Base-by-base conservation (phyloP, 257 asterid species). In the Nicotiana benthamiana region DNA sequence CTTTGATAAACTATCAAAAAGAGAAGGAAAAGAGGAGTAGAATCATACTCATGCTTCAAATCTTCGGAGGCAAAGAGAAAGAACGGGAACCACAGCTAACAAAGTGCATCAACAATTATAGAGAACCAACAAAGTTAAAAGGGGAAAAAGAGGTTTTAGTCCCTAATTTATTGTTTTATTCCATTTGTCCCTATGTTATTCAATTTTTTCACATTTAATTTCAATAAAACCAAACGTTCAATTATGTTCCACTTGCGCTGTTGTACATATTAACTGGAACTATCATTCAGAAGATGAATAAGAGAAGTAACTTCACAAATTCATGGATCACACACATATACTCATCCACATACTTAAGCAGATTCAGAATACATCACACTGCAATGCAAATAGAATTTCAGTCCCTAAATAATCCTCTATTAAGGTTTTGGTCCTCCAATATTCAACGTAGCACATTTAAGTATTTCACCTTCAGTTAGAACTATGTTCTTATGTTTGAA, bases 271-370 rank as follows among this genome's bases (percentile, higher is more conserved):
- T 40, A 46, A 70, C 57, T 43, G 77, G 36, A 72, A 72, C 36
- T 13, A 72, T 48, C 60, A 72, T 72, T 72, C 59, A 72, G 78
- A 24, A 72, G 78, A 72, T 46, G 48, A 24, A 72, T 48, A 72
- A 51, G 61, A 72, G n/a, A 72, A 16, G 78, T 72, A 48, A 24
- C 24, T 24, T 24, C 78, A 46, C 26, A 46, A 43, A 48, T 24
- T 72, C 61, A 72, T 24, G 43, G 61, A 72, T 48, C 60, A 72
- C 78, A 72, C 78, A 72, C 76, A 27, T 60, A 51, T 27, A 27
- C 52, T 48, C 5, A 20, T 43, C 64, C 43, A 79, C 40, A 51
- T 72, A 48, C 78, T 46, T 72, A 15, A 48, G 61, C 24, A 62
- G 82, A 79, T 79, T 61, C 30, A 64, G 20, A 48, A 32, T 72